A percentile compares a stretch with the other conserved stretches of the same genome.
Conservation (phyloP, 805 yeast species). For the Spathaspora gorwiae region DNA sequence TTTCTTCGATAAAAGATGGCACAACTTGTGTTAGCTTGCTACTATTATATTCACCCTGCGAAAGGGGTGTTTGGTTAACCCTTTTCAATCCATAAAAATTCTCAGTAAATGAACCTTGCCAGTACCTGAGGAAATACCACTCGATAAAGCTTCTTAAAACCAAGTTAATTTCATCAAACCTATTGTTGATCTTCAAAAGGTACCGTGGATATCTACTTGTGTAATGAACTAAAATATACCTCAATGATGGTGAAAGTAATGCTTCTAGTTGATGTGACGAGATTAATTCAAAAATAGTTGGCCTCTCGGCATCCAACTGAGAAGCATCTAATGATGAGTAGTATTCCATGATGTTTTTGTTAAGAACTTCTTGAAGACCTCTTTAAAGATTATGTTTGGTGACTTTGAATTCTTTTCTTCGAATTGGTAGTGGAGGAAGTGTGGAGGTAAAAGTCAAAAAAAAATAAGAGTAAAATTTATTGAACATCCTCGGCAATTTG, state of each 20-base stretch:
- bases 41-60: constrained; percentile 23
- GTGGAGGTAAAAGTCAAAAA: neutral
- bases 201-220: constrained; percentile 73
- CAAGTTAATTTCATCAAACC: constrained; percentile 73
- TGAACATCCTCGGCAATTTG: neutral
- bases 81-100: constrained; percentile 88
- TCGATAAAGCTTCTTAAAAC: constrained; percentile 62
- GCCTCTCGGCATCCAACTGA: constrained; percentile 66
- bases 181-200: constrained; percentile 55
- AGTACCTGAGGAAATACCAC: constrained; percentile 58
- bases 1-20: constrained; percentile 43
- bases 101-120: constrained; percentile 88
- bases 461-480: too few species aligned
- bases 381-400: neutral
- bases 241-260: constrained; percentile 73
- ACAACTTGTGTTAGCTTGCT: constrained; percentile 32
- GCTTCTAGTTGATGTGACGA: constrained; percentile 76
- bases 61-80: constrained; percentile 35
- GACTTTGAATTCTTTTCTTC: too few species aligned
- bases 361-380: neutral
- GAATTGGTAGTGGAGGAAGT: neutral
- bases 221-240: constrained; percentile 76
- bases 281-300: constrained; percentile 84
- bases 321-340: constrained; percentile 76
- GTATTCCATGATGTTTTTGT: constrained; percentile 58